A percentile compares a stretch with the other conserved stretches of the same genome.
Evolutionary conservation across 2,329 filamentous ascomycete species (phyloP).

Genomic region (Pseudocercospora ulei): DNA sequence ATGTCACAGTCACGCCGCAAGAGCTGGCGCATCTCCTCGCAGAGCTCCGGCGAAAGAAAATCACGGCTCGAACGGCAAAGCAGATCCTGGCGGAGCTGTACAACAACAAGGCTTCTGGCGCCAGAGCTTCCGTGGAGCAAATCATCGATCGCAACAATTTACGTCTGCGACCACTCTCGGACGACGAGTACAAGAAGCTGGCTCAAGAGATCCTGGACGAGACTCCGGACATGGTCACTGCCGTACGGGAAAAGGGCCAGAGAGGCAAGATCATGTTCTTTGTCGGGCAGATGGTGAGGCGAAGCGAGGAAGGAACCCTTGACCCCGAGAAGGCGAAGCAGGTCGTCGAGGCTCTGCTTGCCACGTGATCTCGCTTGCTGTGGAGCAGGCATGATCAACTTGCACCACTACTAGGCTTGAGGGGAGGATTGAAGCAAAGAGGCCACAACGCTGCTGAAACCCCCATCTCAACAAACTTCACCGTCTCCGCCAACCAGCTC

Average conservation of each 20-base stretch:
- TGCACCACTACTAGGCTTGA: too few relatives aligned
- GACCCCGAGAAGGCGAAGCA: constrained; percentile 51
- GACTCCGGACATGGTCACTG: constrained; percentile 50
- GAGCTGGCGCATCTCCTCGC: constrained; percentile 41
- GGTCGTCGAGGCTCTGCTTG: constrained; percentile 43
- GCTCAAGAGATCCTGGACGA: constrained; percentile 47
- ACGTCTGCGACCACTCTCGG: constrained; percentile 46
- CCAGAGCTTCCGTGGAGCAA: constrained; percentile 39
- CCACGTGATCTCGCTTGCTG: constrained; percentile 2
- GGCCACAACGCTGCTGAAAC: too few relatives aligned
- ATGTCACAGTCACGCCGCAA: constrained; percentile 34
- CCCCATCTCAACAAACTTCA: too few relatives aligned
- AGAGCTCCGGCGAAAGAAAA: constrained; percentile 37
- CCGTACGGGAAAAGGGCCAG: constrained; percentile 52
- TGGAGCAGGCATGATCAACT: too few relatives aligned
- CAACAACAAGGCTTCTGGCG: constrained; percentile 8
- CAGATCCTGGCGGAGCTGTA: constrained; percentile 49
- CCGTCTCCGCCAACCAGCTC: too few relatives aligned
- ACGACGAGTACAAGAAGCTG: constrained; percentile 48
- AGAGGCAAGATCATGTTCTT: constrained; percentile 59
- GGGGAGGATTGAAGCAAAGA: too few relatives aligned
- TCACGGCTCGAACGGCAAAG: constrained; percentile 52
- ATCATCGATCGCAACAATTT: constrained; percentile 52
- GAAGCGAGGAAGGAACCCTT: constrained; percentile 51
- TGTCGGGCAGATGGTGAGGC: constrained; percentile 58